These are phyloP conservation scores for Pseudomassariella vexata DNA, from an alignment of 2,329 filamentous ascomycete genomes.

Conservation along the genomic window DNA sequence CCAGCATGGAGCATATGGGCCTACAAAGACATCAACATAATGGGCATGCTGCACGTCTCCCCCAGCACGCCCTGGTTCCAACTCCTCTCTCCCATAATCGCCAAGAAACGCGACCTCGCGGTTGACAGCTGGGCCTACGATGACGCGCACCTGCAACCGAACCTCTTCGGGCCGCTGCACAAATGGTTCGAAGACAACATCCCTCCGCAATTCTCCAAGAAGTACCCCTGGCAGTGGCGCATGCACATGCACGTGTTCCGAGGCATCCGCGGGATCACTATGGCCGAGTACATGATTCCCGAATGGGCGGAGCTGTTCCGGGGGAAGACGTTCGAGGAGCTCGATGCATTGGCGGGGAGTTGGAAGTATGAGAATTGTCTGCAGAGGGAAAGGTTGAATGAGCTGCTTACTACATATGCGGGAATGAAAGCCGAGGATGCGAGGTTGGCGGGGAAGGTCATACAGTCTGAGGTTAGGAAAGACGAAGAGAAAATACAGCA, in stretches of 20 bases:
- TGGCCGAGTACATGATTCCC: conserved; percentile 44
- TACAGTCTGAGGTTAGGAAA: too few species aligned
- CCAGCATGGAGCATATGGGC: conserved; percentile 61
- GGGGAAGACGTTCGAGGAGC: conserved; percentile 40
- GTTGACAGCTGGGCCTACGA: conserved; percentile 2
- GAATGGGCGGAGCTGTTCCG: conserved; percentile 52
- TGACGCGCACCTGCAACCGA: too few species aligned
- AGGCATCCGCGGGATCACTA: too few species aligned
- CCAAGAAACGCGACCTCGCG: conserved; percentile 40
- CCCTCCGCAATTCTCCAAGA: too few species aligned
- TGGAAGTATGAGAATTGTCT: conserved; percentile 51
- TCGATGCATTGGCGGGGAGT: conserved; percentile 45
- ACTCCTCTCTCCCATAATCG: conserved; percentile 43
- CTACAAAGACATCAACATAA: conserved; percentile 52
- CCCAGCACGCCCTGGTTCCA: conserved; percentile 42
- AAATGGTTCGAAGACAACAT: too few species aligned
- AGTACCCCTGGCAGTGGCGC: too few species aligned
- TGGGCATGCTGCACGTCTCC: conserved; percentile 47
- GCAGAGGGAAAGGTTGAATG: conserved; percentile 44
- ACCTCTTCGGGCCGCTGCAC: too few species aligned
- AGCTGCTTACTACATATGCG: conserved; percentile 41
- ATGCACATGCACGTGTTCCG: too few species aligned
- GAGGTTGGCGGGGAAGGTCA: too few species aligned
- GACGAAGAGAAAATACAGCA: too few species aligned
- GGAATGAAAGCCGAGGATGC: too few species aligned